phyloP scores from a whole-genome alignment of 1,284 basidiomycete genomes.

The Puccinia horiana region DNA sequence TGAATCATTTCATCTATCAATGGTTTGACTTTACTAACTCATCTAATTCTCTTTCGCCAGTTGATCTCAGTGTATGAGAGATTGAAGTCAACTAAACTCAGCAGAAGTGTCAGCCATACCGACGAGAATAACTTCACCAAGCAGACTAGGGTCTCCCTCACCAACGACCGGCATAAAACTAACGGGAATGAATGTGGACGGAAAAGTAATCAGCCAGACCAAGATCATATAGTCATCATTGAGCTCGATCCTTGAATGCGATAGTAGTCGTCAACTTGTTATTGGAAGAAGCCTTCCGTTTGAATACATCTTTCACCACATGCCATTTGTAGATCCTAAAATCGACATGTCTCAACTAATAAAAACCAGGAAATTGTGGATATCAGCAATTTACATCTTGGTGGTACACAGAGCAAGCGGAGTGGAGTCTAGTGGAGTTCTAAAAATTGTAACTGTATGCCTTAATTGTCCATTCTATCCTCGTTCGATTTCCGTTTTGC shows the following conservation, averaged over 20 bases:
- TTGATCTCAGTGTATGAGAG: not conserved
- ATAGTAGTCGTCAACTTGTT: not conserved
- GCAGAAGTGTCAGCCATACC: conserved; percentile 1
- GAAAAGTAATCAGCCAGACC: not conserved
- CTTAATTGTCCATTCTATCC: not conserved
- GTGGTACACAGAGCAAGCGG: not conserved
- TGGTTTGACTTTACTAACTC: not conserved
- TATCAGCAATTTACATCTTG: not conserved
- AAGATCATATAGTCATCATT: not conserved
- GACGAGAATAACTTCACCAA: not conserved
- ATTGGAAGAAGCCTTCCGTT: not conserved
- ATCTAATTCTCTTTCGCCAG: not conserved
- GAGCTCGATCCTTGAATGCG: not conserved
- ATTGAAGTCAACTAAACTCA: not conserved
- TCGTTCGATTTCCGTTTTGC: not conserved
- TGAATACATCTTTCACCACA: not conserved
- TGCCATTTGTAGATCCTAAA: not conserved
- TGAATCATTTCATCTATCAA: not conserved
- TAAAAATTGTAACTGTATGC: not conserved
- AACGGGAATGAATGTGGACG: not conserved
- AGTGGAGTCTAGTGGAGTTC: not conserved
- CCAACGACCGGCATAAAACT: not conserved
- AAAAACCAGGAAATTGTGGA: not conserved
- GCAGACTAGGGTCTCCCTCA: not conserved
- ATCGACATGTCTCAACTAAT: not conserved